These are phyloP conservation scores for Shiraia sp. DNA, from an alignment of 2,329 filamentous ascomycete genomes.

Conservation along the genomic window DNA sequence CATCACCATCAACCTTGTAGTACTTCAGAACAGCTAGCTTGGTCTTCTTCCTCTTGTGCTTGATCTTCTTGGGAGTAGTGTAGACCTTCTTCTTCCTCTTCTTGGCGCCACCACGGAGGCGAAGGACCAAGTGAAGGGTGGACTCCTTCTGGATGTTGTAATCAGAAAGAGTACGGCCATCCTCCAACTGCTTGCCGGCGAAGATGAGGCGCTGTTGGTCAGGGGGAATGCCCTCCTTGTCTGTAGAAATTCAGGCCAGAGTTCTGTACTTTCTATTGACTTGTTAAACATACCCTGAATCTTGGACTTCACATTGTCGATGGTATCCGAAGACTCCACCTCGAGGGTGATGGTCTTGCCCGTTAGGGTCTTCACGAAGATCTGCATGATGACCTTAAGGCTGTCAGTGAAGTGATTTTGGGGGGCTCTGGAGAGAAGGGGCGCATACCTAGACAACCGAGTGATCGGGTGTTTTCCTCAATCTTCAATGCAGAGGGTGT, in stretches of 20 bases:
- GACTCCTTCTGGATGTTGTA: conserved; percentile 99
- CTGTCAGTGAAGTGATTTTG: conserved; percentile 15
- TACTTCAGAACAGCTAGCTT: conserved; percentile 99
- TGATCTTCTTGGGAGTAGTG: conserved; percentile 99
- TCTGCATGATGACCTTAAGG: conserved; percentile 49
- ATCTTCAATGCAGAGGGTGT: conserved; percentile 52
- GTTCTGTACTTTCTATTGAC: background rate
- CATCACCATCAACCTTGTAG: conserved; percentile 99
- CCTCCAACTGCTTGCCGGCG: conserved; percentile 99
- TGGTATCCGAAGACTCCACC: conserved; percentile 99
- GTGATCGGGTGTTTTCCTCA: conserved; percentile 59
- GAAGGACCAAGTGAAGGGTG: conserved; percentile 96
- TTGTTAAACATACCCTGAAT: conserved; percentile 62
- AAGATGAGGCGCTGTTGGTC: conserved; percentile 99
- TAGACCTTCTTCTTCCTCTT: conserved; percentile 99
- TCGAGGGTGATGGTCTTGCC: conserved; percentile 74
- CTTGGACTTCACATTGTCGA: conserved; percentile 99
- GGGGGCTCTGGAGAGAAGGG: background rate
- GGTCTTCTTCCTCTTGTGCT: conserved; percentile 99
- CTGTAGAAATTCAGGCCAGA: conserved; percentile 58
- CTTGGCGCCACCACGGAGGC: conserved; percentile 89
- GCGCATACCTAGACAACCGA: conserved; percentile 58
- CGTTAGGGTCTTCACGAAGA: conserved; percentile 46
- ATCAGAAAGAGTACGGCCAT: conserved; percentile 97
- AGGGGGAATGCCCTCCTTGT: conserved; percentile 99